Base-by-base conservation (phyloP, 192 early-diverging fungal genomes). In the Jimgerdemannia lactiflua region DNA sequence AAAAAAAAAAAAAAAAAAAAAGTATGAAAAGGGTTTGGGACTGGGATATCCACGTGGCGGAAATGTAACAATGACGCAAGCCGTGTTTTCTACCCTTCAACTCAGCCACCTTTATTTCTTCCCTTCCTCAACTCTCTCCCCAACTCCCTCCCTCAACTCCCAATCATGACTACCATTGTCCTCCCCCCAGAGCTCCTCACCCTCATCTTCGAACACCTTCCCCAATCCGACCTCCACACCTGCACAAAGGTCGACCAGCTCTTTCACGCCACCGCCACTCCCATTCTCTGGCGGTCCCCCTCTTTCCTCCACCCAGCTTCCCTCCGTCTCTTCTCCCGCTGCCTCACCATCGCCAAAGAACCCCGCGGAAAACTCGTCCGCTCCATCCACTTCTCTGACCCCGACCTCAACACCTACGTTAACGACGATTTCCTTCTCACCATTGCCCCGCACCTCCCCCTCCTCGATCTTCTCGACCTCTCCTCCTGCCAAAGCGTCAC, bases 281-380 rank as follows among this genome's bases (percentile, higher is more conserved):
- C 54, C 49, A 18, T 42, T 49, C 20, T 74, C 40, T 68, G 40
- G 29, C 19, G 40, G 0, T 20, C 67, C 9, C 42, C 11, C 43
- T 42, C 6, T 14, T 73, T 73, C 64, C 39, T 10, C n/a, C n/a
- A 39, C 18, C 67, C n/a, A 54, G 64, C 64, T 39, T 73, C 63
- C 39, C n/a, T 77, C 42, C 19, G 29, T 41, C 40, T 18, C 43
- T 71, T 20, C 42, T 67, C 29, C 59, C 43, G 40, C 41, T 54
- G 67, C 43, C 19, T 41, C 19, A 44, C 29, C 43, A 4, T 71
- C 42, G 39, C 67, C 42, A 39, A 41, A 39, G 39, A 39, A 11
- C 67, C 42, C 67, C 49, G 67, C 19, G 67, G 67, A 4, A 68
- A 68, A 18, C 67, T 68, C 9, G 67, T 68, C 67, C 19, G 40